Conservation (phyloP, 2,329 filamentous ascomycete species). For the Dactylonectria estremocensis region DNA sequence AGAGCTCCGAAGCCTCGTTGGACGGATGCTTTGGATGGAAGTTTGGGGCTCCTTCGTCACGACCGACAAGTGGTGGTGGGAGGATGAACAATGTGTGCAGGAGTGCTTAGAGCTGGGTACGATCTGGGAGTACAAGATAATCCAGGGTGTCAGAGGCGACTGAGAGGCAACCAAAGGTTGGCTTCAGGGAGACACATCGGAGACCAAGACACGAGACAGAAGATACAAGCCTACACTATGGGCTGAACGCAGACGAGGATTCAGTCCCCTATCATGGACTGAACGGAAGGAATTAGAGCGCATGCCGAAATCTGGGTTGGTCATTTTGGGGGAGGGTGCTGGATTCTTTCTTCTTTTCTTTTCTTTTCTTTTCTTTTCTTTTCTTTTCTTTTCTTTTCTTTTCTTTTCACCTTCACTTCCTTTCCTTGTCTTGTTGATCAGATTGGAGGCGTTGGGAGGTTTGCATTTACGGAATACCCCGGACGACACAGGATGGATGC, state of each 20-base stretch:
- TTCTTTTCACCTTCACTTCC: not conserved
- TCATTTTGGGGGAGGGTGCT: slow-evolving; percentile 1
- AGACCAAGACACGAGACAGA: not conserved
- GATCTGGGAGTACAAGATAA: slow-evolving; percentile 71
- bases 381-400: slow-evolving; percentile 5
- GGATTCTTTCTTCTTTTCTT: slow-evolving; percentile 6
- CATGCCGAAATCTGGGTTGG: slow-evolving; percentile 2
- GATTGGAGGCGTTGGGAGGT: slow-evolving; percentile 8
- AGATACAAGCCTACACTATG: not conserved
- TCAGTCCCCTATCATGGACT: too few relatives aligned
- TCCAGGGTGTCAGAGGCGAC: slow-evolving; percentile 67
- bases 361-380: not conserved
- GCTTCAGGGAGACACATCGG: not conserved
- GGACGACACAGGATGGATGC: not conserved
- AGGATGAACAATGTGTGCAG: slow-evolving; percentile 67
- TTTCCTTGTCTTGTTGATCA: not conserved
- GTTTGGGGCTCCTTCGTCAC: slow-evolving; percentile 71
- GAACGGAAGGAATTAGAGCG: not conserved
- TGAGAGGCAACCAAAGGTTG: not conserved
- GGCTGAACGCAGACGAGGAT: not conserved
- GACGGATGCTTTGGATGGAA: slow-evolving; percentile 73
- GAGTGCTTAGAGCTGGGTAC: slow-evolving; percentile 70
- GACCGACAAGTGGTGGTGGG: slow-evolving; percentile 73
- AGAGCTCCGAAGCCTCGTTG: slow-evolving; percentile 67
- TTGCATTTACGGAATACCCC: slow-evolving; percentile 19